phyloP scores from a whole-genome alignment of 2,329 filamentous ascomycete genomes.

The Trichoderma sp. region DNA sequence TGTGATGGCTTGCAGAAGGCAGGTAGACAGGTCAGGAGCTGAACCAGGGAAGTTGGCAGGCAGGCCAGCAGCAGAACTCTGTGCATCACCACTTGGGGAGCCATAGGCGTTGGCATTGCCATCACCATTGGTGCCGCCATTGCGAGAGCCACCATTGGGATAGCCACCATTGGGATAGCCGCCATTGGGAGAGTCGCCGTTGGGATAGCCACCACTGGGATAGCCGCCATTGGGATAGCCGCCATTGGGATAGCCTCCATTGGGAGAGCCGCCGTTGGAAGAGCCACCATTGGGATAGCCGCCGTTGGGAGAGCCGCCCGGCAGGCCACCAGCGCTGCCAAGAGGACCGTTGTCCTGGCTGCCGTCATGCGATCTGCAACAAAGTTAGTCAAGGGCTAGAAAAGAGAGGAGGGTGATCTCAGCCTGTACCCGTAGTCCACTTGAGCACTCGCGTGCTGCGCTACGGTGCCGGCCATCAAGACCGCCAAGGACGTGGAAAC shows the following conservation, averaged over 20 bases:
- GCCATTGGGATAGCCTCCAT: slow-evolving; percentile 13
- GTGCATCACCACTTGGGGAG: slow-evolving; percentile 11
- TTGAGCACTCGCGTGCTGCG: slow-evolving; percentile 40
- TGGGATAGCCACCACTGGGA: background rate
- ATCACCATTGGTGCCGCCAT: slow-evolving; percentile 12
- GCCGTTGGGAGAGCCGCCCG: background rate
- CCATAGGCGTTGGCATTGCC: slow-evolving; percentile 6
- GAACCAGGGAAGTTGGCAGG: slow-evolving; percentile 30
- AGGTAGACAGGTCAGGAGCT: slow-evolving; percentile 39
- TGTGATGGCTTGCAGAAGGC: slow-evolving; percentile 44
- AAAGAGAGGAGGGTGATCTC: background rate
- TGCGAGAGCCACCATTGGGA: slow-evolving; percentile 16
- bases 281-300: background rate
- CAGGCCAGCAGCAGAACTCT: slow-evolving; percentile 4
- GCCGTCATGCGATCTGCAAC: slow-evolving; percentile 28
- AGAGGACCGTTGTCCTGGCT: slow-evolving; percentile 1
- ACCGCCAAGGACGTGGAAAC: slow-evolving; percentile 41
- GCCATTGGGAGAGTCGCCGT: slow-evolving; percentile 6
- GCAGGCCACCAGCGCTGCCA: slow-evolving; percentile 24
- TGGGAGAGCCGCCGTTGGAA: slow-evolving; percentile 18
- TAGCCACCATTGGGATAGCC: background rate
- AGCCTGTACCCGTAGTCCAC: slow-evolving; percentile 41
- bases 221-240: slow-evolving; percentile 8
- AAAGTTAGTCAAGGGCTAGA: slow-evolving; percentile 11
- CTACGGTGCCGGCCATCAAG: slow-evolving; percentile 42